Percentiles rank a stretch among this genome's conserved stretches.
Evolutionary conservation across 2,329 filamentous ascomycete genomes (phyloP).

Genomic region (Alternaria metachromatica): DNA sequence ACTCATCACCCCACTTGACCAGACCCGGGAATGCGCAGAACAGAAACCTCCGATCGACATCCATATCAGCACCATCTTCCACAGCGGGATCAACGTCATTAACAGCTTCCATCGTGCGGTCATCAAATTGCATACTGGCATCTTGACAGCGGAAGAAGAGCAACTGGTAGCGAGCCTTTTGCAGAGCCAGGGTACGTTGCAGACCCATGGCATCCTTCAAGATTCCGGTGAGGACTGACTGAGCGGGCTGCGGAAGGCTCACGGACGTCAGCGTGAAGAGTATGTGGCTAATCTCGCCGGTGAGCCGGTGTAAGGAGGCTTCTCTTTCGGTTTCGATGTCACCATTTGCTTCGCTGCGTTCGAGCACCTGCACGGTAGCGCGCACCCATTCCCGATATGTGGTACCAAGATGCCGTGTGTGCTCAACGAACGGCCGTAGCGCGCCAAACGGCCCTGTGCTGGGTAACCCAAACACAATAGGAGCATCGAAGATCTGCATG

Average conservation of each 20-base stretch:
- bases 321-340: slow-evolving; percentile 19
- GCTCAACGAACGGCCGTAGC: slow-evolving; percentile 24
- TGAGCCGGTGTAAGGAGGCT: slow-evolving; percentile 23
- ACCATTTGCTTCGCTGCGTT: slow-evolving; percentile 19
- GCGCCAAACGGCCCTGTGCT: slow-evolving; percentile 23
- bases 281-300: slow-evolving; percentile 26
- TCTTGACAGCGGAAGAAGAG: slow-evolving; percentile 28
- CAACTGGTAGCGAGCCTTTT: slow-evolving; percentile 40
- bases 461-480: slow-evolving; percentile 36
- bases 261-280: slow-evolving; percentile 34
- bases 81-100: slow-evolving; percentile 31
- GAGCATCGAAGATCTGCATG: slow-evolving; percentile 39
- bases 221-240: slow-evolving; percentile 28
- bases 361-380: slow-evolving; percentile 35
- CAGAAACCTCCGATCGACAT: slow-evolving; percentile 20
- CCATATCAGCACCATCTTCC: slow-evolving; percentile 32
- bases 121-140: slow-evolving; percentile 23
- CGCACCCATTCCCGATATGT: slow-evolving; percentile 40
- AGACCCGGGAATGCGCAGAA: slow-evolving; percentile 46
- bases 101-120: slow-evolving; percentile 39
- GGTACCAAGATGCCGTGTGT: slow-evolving; percentile 22
- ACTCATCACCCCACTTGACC: slow-evolving; percentile 39
- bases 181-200: slow-evolving; percentile 35
- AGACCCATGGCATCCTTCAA: slow-evolving; percentile 33
- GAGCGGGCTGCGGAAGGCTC: slow-evolving; percentile 22